Evolutionary conservation across 2,329 filamentous ascomycete species (phyloP).

Genomic region (Exophiala mesophila): DNA sequence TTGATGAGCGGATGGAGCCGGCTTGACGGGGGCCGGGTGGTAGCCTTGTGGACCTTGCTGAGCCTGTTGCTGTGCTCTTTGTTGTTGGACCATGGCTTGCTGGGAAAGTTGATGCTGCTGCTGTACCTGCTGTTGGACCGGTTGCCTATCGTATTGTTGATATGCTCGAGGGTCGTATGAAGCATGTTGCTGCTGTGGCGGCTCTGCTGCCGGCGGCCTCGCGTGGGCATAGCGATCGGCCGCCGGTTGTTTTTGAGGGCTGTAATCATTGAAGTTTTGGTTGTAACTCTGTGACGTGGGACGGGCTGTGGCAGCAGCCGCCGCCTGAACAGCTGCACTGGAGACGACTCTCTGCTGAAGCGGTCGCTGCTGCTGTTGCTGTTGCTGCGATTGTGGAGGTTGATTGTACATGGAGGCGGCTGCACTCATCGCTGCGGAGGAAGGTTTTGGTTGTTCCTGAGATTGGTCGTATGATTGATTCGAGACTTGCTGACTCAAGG

Average conservation of each 20-base stretch:
- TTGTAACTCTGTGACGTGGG: constrained; percentile 42
- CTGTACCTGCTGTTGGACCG: constrained; percentile 27
- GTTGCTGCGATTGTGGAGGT: constrained; percentile 32
- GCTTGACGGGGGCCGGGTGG: constrained; percentile 41
- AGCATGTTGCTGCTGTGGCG: constrained; percentile 41
- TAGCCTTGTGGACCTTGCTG: constrained; percentile 31
- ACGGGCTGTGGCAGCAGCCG: constrained; percentile 45
- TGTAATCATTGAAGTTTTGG: constrained; percentile 42
- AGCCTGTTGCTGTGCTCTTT: constrained; percentile 25
- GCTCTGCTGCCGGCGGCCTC: constrained; percentile 29
- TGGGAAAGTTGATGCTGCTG: constrained; percentile 30
- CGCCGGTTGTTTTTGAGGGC: constrained; percentile 24
- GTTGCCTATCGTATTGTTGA: constrained; percentile 31
- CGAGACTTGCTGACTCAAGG: constrained; percentile 31
- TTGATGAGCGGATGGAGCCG: constrained; percentile 30
- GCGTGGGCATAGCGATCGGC: constrained; percentile 33
- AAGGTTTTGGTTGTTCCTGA: constrained; percentile 34
- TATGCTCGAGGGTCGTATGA: constrained; percentile 42
- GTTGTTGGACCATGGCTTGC: constrained; percentile 24
- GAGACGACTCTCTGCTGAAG: constrained; percentile 39
- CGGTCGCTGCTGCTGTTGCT: constrained; percentile 37
- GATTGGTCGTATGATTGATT: constrained; percentile 34
- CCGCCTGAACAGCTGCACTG: constrained; percentile 40
- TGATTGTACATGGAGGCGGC: constrained; percentile 31
- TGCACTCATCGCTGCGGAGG: constrained; percentile 29